Percentiles rank a stretch among this genome's conserved stretches.
phyloP scores from a whole-genome alignment of 2,329 filamentous ascomycete genomes.

The Aspergillus costaricaensis region DNA sequence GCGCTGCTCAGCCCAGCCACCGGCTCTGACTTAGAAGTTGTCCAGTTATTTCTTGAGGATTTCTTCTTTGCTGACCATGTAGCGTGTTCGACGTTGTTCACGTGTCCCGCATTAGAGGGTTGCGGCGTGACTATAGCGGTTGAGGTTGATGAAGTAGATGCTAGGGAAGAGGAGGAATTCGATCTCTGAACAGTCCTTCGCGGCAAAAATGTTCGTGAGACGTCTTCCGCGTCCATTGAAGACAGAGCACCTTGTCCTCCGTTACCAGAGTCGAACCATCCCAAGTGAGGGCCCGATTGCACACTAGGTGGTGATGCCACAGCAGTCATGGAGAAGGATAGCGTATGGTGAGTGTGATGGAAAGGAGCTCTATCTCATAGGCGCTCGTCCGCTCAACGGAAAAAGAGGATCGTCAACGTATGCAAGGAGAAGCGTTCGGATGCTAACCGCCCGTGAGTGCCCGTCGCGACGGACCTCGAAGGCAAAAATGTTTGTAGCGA shows the following conservation, averaged over 20 bases:
- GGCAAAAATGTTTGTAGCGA: constrained; percentile 5
- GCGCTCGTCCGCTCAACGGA: constrained; percentile 10
- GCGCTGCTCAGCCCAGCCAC: constrained; percentile 64
- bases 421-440: constrained; percentile 4
- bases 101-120: constrained; percentile 41
- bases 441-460: not conserved
- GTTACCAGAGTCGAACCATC: constrained; percentile 61
- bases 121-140: constrained; percentile 38
- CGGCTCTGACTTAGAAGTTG: constrained; percentile 65
- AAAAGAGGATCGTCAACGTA: not conserved
- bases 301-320: constrained; percentile 66
- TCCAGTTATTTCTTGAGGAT: constrained; percentile 60
- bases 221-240: constrained; percentile 80
- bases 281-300: constrained; percentile 61
- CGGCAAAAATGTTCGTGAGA: constrained; percentile 83
- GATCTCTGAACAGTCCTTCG: constrained; percentile 83
- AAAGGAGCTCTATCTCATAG: constrained; percentile 17
- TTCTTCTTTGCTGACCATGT: constrained; percentile 51
- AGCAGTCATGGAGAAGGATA: constrained; percentile 60
- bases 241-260: constrained; percentile 62
- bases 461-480: constrained; percentile 13
- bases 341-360: constrained; percentile 13
- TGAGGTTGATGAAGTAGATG: constrained; percentile 60
- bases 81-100: constrained; percentile 39
- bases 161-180: constrained; percentile 86